Evolutionary conservation across 2,329 filamentous ascomycete genomes (phyloP), one percentile per base, ranked within the genome.

Genomic region (Fusarium poae): DNA sequence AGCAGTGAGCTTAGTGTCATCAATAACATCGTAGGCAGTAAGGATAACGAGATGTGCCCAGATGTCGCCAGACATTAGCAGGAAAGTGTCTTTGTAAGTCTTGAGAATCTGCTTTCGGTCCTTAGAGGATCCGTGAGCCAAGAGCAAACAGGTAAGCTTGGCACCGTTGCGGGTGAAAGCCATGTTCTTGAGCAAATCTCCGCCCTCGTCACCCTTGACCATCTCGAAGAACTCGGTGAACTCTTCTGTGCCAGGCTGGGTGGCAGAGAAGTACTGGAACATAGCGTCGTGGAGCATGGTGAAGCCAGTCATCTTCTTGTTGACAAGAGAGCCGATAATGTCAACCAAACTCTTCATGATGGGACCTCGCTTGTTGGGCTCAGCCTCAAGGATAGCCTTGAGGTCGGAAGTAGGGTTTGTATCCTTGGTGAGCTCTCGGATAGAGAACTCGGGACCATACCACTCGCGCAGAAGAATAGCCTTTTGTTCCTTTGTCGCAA

Each of bases 211-310:
- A 40, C 92, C 92, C 82, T 97, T 97, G 75, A 99, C 84, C 71
- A 97, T 86, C 79, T 98, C 94, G 60, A 97, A 82, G 76, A 97
- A 97, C 73, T 97, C 94, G 32, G 85, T 92, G 42, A 93, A 90
- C 78, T 98, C 95, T 60, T 92, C 89, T 44, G 90, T 92, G 5
- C 91, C 94, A 6, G 88, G 83, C 69, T 91, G 90, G 46, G 90
- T 89, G 74, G 92, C 95, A 54, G 93, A 82, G 81, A 95, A 97
- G 80, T 97, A 99, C 78, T 99, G 95, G 62, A 97, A 84, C 94
- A 99, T 97, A 50, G 96, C 96, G 75, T 98, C 96, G 79, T 99
- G 97, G 21, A 99, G 88, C 87, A 99, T 97, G 3, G 95, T 98
- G 81, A 99, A 98, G 12, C 93, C 95, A 1, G 93, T 97, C 82